Evolutionary conservation across 495 filamentous ascomycete species (phyloP).

Genomic region (Neurospora discreta): DNA sequence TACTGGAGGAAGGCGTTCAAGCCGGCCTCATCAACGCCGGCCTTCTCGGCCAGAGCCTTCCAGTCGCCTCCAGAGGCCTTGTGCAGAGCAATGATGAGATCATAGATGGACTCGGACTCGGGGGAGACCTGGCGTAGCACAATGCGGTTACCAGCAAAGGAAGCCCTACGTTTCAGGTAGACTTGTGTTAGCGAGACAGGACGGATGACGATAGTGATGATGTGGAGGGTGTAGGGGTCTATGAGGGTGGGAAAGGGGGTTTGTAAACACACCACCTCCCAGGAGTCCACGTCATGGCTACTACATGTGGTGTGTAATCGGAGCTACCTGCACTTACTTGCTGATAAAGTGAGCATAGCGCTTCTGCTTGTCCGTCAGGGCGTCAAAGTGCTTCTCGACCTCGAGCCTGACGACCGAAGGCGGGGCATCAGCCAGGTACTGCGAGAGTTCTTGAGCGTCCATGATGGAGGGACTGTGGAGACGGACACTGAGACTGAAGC

Average conservation of each 20-base stretch:
- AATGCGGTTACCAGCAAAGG: constrained; percentile 74
- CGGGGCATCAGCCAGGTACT: constrained; percentile 83
- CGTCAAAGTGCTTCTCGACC: constrained; percentile 82
- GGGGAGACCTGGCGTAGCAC: constrained; percentile 82
- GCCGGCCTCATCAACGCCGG: constrained; percentile 57
- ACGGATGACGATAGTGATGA: not conserved
- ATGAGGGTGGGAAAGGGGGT: not conserved
- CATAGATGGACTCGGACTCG: constrained; percentile 82
- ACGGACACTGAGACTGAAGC: not conserved
- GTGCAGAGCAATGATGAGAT: constrained; percentile 77
- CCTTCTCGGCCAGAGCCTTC: constrained; percentile 55
- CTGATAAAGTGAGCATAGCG: constrained; percentile 90
- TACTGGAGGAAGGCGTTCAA: constrained; percentile 76
- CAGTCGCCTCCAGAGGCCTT: constrained; percentile 67
- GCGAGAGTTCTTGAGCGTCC: constrained; percentile 44
- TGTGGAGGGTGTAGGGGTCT: not conserved
- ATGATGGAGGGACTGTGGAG: constrained; percentile 15
- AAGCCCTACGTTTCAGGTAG: constrained; percentile 46
- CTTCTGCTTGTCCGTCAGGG: constrained; percentile 65
- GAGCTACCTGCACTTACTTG: constrained; percentile 39
- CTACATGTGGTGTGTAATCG: not conserved
- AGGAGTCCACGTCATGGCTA: not conserved
- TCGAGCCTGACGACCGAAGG: constrained; percentile 75
- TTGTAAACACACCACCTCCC: not conserved
- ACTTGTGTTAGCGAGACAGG: constrained; percentile 1